A percentile compares a stretch with the other conserved stretches of the same genome.
These are phyloP conservation scores for Scutellaria baicalensis DNA, from an alignment of 257 asterid genomes.

Conservation along the genomic window DNA sequence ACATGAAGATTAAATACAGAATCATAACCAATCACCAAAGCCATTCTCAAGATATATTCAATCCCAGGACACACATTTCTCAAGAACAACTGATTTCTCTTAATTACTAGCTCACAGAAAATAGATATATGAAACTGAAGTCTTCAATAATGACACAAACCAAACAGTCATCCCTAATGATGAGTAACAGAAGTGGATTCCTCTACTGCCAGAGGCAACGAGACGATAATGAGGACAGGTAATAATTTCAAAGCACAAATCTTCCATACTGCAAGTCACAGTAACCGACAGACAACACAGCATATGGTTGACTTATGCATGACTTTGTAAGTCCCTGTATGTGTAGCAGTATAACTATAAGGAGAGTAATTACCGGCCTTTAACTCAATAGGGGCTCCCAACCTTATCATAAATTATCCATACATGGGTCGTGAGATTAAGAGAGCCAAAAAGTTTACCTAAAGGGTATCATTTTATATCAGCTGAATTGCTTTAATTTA, in stretches of 20 bases:
- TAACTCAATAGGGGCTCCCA: neutral
- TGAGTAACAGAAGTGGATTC: neutral
- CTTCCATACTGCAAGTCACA: neutral
- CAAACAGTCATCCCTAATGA: no score
- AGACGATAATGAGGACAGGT: neutral
- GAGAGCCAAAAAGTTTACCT: neutral
- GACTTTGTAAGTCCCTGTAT: neutral
- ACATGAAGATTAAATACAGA: neutral
- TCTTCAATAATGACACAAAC: no score
- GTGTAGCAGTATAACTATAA: neutral
- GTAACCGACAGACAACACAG: neutral
- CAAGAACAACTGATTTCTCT: no score
- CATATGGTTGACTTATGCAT: neutral
- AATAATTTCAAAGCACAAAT: neutral
- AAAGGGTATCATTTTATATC: neutral
- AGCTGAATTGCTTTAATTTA: neutral
- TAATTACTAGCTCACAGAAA: no score
- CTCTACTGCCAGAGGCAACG: neutral
- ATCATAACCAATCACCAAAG: neutral
- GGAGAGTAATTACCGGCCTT: neutral
- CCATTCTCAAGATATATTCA: neutral
- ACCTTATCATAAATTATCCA: neutral
- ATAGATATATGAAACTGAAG: no score
- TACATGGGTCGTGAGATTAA: neutral
- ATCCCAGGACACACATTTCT: no score